A percentile compares a stretch with the other conserved stretches of the same genome.
Evolutionary conservation across 2,329 filamentous ascomycete species (phyloP).

Genomic region (Fusarium siculi): DNA sequence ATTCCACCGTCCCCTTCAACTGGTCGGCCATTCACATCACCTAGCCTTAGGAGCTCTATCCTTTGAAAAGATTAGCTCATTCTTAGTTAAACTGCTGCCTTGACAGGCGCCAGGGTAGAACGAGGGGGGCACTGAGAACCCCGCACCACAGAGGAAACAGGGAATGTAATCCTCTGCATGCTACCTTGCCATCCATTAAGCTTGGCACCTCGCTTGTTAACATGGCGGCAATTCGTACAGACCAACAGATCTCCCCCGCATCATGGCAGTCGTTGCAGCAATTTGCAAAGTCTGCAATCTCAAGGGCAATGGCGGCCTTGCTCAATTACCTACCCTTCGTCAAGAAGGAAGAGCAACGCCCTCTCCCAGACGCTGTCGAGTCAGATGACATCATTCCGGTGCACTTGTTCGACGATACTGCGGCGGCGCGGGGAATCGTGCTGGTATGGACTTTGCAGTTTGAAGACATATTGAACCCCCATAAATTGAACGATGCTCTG

Average conservation of each 20-base stretch:
- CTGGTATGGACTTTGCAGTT: constrained; percentile 27
- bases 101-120: neutral
- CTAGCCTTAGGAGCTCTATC: fast-evolving
- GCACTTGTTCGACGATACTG: constrained; percentile 20
- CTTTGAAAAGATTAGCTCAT: neutral
- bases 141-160: neutral
- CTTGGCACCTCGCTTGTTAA: neutral
- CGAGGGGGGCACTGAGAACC: neutral
- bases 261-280: neutral
- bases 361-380: neutral
- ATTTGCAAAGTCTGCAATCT: neutral
- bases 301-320: neutral
- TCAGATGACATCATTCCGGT: constrained; percentile 27
- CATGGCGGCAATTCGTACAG: neutral
- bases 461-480: constrained; percentile 9
- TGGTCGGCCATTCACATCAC: neutral
- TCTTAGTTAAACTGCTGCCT: neutral
- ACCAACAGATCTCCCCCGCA: too few species aligned
- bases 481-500: neutral
- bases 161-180: neutral
- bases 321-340: constrained; percentile 10
- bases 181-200: neutral
- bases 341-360: neutral
- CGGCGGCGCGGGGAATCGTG: constrained; percentile 8
- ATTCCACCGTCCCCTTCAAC: neutral